These are phyloP conservation scores for Acmispon strigosus DNA, from an alignment of 306 rosid species.

Conservation along the genomic window DNA sequence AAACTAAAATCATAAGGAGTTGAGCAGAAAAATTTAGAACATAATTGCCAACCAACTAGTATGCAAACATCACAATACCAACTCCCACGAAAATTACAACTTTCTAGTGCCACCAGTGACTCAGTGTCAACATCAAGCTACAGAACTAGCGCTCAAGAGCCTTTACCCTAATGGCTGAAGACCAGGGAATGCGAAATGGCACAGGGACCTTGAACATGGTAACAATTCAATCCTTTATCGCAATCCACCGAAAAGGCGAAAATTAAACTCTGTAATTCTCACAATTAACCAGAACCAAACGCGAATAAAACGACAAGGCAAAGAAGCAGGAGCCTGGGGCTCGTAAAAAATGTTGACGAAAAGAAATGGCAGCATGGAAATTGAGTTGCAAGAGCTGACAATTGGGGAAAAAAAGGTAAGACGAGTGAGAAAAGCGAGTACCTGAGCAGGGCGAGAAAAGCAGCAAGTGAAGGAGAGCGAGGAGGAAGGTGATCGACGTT, in stretches of 20 bases:
- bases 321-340: neutral
- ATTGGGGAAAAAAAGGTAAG: neutral
- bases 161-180: neutral
- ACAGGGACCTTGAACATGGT: neutral
- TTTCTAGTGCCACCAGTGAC: neutral
- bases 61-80: neutral
- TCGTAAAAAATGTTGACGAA: neutral
- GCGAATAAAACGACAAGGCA: neutral
- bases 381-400: neutral
- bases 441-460: conserved; percentile 50
- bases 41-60: neutral
- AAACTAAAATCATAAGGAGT: neutral
- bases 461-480: conserved; percentile 33
- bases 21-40: neutral
- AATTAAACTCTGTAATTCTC: neutral
- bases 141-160: neutral
- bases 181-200: no score
- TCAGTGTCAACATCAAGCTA: neutral
- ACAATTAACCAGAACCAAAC: neutral
- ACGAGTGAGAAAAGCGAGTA: neutral
- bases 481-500: conserved; percentile 29
- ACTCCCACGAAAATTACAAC: neutral
- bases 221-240: neutral
- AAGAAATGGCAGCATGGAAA: neutral
- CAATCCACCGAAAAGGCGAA: neutral